Conservation (phyloP, 495 filamentous ascomycete genomes). For the Pyrenula massariospora region DNA sequence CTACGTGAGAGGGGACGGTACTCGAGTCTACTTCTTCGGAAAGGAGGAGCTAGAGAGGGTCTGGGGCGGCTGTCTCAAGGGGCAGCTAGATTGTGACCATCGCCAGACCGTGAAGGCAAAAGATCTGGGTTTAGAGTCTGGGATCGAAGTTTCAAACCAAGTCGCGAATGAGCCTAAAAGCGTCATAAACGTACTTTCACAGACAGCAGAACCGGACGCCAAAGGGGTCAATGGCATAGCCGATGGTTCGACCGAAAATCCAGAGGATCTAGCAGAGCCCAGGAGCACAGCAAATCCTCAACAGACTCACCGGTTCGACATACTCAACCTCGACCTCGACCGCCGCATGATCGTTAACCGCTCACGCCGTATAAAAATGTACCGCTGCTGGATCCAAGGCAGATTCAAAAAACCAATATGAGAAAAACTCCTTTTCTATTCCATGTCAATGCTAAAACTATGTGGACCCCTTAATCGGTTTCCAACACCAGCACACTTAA, state of each 20-base stretch:
- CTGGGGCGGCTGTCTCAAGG: slow-evolving; percentile 47
- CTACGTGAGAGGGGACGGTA: slow-evolving; percentile 90
- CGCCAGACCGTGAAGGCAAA: neutral
- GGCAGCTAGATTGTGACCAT: neutral
- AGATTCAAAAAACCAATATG: slow-evolving; percentile 59
- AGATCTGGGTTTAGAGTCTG: slow-evolving; percentile 2
- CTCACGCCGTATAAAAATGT: slow-evolving; percentile 87
- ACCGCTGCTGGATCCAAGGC: slow-evolving; percentile 92
- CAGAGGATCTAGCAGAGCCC: slow-evolving; percentile 14
- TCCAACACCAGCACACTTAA: slow-evolving; percentile 41
- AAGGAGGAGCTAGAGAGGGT: slow-evolving; percentile 67
- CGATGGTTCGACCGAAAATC: slow-evolving; percentile 4
- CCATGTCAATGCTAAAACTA: neutral
- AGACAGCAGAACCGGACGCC: neutral
- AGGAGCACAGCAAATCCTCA: neutral
- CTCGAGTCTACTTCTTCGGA: slow-evolving; percentile 95
- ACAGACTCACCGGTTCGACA: slow-evolving; percentile 39
- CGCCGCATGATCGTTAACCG: slow-evolving; percentile 85
- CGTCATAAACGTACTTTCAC: neutral
- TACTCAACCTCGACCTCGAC: slow-evolving; percentile 70
- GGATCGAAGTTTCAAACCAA: neutral
- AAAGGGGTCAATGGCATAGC: neutral
- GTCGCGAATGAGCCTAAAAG: no score
- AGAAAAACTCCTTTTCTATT: neutral
- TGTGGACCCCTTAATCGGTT: neutral